Conservation (phyloP, 352 stramenopile genomes). For the Phytophthora multivora region DNA sequence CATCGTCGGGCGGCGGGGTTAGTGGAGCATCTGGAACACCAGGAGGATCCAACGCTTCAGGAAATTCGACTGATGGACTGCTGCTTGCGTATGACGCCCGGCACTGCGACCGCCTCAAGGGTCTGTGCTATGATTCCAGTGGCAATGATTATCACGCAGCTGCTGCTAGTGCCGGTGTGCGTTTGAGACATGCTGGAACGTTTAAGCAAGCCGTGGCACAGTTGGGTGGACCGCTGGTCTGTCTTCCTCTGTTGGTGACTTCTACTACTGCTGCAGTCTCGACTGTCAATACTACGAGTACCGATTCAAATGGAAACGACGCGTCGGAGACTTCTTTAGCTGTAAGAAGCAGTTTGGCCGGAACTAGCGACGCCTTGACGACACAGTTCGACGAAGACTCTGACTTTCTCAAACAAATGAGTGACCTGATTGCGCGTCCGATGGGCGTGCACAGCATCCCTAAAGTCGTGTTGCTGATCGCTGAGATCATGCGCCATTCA, state of each 20-base stretch:
- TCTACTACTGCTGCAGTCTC: constrained; percentile 43
- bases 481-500: constrained; percentile 87
- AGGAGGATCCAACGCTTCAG: constrained; percentile 27
- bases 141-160: constrained; percentile 71
- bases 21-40: constrained; percentile 27
- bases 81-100: constrained; percentile 71
- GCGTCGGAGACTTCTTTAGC: background rate
- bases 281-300: constrained; percentile 25
- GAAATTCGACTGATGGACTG: constrained; percentile 55
- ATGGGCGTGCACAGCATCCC: constrained; percentile 71
- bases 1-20: constrained; percentile 44
- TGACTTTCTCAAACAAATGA: constrained; percentile 78
- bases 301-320: constrained; percentile 13
- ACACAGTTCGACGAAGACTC: constrained; percentile 80
- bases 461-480: constrained; percentile 78
- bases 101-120: constrained; percentile 65
- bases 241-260: constrained; percentile 67
- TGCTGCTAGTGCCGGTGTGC: constrained; percentile 58
- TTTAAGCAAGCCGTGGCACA: constrained; percentile 78
- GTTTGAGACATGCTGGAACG: constrained; percentile 62
- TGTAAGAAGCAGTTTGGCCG: constrained; percentile 14
- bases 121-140: constrained; percentile 72
- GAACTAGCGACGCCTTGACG: constrained; percentile 28
- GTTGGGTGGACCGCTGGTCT: constrained; percentile 63
- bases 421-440: constrained; percentile 70